Conservation (phyloP, 495 filamentous ascomycete genomes). For the Hypomontagnella monticulosa region DNA sequence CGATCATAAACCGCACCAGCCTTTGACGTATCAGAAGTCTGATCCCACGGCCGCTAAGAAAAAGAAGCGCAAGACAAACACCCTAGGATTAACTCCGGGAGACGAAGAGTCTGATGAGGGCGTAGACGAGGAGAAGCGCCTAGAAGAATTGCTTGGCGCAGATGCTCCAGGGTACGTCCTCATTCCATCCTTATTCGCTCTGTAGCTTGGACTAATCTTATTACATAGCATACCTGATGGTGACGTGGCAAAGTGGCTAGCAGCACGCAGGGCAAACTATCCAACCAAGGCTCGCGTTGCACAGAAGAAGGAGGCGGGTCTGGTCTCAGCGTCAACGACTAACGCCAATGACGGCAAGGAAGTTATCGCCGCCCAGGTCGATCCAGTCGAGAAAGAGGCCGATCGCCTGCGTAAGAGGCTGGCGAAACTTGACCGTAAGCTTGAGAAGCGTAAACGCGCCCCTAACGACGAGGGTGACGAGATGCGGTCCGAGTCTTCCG, state of each 20-base stretch:
- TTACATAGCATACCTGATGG: conserved; percentile 66
- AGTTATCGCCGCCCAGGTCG: conserved; percentile 38
- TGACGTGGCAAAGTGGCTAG: conserved; percentile 76
- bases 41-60: conserved; percentile 71
- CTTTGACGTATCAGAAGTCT: conserved; percentile 67
- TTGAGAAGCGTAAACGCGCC: conserved; percentile 65
- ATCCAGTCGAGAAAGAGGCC: conserved; percentile 56
- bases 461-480: conserved; percentile 66
- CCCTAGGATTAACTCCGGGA: conserved; percentile 81
- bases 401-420: conserved; percentile 62
- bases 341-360: conserved; percentile 42
- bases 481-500: conserved; percentile 55
- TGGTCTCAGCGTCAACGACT: conserved; percentile 22
- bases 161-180: conserved; percentile 57
- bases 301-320: conserved; percentile 54
- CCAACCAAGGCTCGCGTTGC: conserved; percentile 75
- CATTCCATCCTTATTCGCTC: conserved; percentile 9
- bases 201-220: conserved; percentile 22
- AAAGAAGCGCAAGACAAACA: conserved; percentile 80
- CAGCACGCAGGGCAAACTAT: conserved; percentile 78
- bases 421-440: conserved; percentile 61
- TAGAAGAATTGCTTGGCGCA: conserved; percentile 66
- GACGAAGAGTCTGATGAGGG: conserved; percentile 76
- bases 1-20: conserved; percentile 47
- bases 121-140: conserved; percentile 77